phyloP scores from a whole-genome alignment of 2,329 filamentous ascomycete genomes.

The Stachybotrys elegans region DNA sequence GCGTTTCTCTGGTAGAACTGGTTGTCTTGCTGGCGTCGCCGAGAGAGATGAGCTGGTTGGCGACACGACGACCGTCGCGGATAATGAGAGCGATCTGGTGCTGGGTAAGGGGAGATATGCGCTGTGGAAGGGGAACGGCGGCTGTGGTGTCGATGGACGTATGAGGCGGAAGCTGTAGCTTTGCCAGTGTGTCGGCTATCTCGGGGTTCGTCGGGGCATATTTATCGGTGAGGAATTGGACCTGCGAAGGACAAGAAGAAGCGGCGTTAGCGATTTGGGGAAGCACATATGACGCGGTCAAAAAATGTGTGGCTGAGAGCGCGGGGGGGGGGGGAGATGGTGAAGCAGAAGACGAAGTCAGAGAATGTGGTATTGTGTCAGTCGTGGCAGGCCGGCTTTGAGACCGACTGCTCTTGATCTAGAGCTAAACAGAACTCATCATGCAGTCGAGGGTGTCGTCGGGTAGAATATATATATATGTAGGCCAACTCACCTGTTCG shows the following conservation, averaged over 20 bases:
- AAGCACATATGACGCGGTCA: neutral
- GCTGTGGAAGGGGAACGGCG: slow-evolving; percentile 50
- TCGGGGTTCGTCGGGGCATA: slow-evolving; percentile 61
- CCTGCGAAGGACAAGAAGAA: slow-evolving; percentile 36
- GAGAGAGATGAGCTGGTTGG: slow-evolving; percentile 45
- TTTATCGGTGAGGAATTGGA: slow-evolving; percentile 61
- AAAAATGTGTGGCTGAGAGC: neutral
- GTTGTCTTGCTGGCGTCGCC: slow-evolving; percentile 47
- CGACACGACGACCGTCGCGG: slow-evolving; percentile 57
- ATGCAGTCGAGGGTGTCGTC: no score
- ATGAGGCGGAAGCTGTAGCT: slow-evolving; percentile 59
- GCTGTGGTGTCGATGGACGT: slow-evolving; percentile 42
- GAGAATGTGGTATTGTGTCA: slow-evolving; percentile 45
- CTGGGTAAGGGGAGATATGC: slow-evolving; percentile 31
- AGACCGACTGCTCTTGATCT: slow-evolving; percentile 66
- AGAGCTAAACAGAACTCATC: slow-evolving; percentile 65
- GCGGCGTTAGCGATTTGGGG: slow-evolving; percentile 12
- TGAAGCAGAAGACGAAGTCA: slow-evolving; percentile 11
- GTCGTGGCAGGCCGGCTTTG: slow-evolving; percentile 50
- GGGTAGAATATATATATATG: no score
- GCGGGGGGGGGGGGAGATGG: slow-evolving; percentile 6
- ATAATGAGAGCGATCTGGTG: slow-evolving; percentile 60
- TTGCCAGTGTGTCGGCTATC: slow-evolving; percentile 61
- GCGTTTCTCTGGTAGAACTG: slow-evolving; percentile 42
- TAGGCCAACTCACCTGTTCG: slow-evolving; percentile 57